Evolutionary conservation across 2,329 filamentous ascomycete genomes (phyloP), one percentile per base, ranked within the genome.

Genomic region (Beauveria scarabaeidicola): DNA sequence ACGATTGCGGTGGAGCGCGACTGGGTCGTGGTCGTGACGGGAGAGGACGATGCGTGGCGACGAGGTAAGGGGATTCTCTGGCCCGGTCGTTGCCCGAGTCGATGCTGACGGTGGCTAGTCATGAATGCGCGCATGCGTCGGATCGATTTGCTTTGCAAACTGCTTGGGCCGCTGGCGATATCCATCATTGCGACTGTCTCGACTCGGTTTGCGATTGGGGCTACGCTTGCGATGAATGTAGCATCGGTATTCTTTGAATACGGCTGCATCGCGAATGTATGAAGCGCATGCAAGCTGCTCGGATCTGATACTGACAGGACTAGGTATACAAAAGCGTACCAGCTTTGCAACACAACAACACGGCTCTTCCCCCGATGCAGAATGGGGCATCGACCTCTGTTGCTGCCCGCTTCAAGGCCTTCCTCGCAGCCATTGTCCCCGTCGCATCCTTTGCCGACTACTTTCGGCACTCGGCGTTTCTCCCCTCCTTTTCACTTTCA

Each of bases 51-150:
- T 15, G 46, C 15, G 8, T 57, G 54, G 54, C 54, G 54, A 15
- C 21, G 54, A 50, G 54, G 54, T 57, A 29, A 25, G 15, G 17
- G 11, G 40, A 0, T 19, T 0, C 72, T 90, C 32, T 29, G 10
- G 10, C 29, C 29, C 1, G 29, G 13, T 5, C 11, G 13, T 6
- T 36, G 67, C 69, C 5, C 64, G 70, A 9, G 65, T 69, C 9
- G 65, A 62, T 5, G 61, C 66, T 46, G 40, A 43, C 58, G 19
- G 62, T 57, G 17, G 32, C 41, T 61, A 71, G 75, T 70, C 7
- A 68, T 85, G 27, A 86, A 85, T 66, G 77, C 82, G 2, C 74
- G 74, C n/a, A 84, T 86, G 78, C 77, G 83, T n/a, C 77, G 83
- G 5, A 85, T 86, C 48, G 83, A 86, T 61, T 72, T 86, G 5